These are phyloP conservation scores for Aspergillus fumigatus DNA, from an alignment of 2,329 filamentous ascomycete genomes.

Conservation along the genomic window DNA sequence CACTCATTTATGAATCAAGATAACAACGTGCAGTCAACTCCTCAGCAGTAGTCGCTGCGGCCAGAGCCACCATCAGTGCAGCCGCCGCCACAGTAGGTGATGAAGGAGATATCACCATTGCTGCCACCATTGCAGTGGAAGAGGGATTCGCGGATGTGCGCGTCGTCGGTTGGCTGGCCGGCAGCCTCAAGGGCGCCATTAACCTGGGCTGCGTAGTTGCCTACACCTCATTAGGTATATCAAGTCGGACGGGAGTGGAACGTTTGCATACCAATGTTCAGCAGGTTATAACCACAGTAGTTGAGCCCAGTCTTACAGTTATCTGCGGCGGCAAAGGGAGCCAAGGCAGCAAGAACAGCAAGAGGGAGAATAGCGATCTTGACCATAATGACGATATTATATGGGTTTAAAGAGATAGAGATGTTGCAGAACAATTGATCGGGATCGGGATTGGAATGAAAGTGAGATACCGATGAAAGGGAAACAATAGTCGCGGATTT, in stretches of 20 bases:
- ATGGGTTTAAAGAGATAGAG: background rate
- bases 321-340: conserved; percentile 2
- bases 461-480: background rate
- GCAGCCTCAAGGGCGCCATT: conserved; percentile 3
- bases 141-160: conserved; percentile 5
- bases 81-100: conserved; percentile 2
- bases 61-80: conserved; percentile 5
- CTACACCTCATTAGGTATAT: background rate
- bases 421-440: background rate
- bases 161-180: conserved; percentile 1
- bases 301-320: conserved; percentile 8
- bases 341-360: background rate
- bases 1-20: background rate
- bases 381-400: conserved; percentile 1
- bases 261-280: conserved; percentile 3
- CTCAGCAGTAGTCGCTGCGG: conserved; percentile 6
- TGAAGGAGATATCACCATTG: conserved; percentile 6
- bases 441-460: background rate
- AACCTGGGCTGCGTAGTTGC: conserved; percentile 5
- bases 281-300: conserved; percentile 7
- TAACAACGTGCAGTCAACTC: background rate
- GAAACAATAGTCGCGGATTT: background rate
- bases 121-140: conserved; percentile 6
- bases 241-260: background rate
- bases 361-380: conserved; percentile 1